These are phyloP conservation scores for Penicillium angulare DNA, from an alignment of 495 filamentous ascomycete genomes.

Conservation along the genomic window DNA sequence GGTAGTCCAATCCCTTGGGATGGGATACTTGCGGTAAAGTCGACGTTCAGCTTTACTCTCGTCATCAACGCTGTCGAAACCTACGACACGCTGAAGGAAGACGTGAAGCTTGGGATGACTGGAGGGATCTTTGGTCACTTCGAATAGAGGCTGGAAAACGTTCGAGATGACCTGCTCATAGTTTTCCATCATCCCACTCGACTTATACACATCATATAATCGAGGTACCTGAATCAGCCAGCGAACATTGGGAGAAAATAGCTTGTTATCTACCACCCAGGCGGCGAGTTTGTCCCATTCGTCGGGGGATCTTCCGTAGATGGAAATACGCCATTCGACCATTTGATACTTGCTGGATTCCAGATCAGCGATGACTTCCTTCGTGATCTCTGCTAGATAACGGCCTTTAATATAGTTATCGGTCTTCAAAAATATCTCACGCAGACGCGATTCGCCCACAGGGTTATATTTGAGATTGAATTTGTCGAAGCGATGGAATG, in stretches of 20 bases:
- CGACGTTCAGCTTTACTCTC: constrained; percentile 95
- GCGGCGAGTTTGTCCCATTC: constrained; percentile 98
- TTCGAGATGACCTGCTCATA: constrained; percentile 92
- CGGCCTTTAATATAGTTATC: constrained; percentile 96
- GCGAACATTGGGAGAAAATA: constrained; percentile 95
- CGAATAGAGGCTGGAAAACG: constrained; percentile 90
- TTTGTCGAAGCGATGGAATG: constrained; percentile 98
- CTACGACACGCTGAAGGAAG: constrained; percentile 92
- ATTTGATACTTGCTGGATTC: constrained; percentile 99
- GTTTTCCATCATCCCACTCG: constrained; percentile 75
- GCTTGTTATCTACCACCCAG: constrained; percentile 98
- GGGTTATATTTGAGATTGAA: constrained; percentile 99
- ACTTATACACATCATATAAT: constrained; percentile 94
- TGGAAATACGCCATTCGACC: constrained; percentile 97
- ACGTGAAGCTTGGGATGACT: constrained; percentile 92
- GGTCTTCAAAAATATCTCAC: constrained; percentile 96
- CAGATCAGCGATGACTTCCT: constrained; percentile 95
- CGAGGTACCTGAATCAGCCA: constrained; percentile 96
- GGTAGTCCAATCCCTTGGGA: constrained; percentile 77
- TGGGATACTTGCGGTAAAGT: constrained; percentile 88
- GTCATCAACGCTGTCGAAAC: constrained; percentile 96
- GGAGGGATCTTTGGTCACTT: constrained; percentile 83
- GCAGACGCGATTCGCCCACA: constrained; percentile 88
- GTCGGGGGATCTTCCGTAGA: constrained; percentile 86
- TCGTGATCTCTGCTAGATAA: constrained; percentile 95